Conservation (phyloP, 306 rosid species). For the Myrica gale region DNA sequence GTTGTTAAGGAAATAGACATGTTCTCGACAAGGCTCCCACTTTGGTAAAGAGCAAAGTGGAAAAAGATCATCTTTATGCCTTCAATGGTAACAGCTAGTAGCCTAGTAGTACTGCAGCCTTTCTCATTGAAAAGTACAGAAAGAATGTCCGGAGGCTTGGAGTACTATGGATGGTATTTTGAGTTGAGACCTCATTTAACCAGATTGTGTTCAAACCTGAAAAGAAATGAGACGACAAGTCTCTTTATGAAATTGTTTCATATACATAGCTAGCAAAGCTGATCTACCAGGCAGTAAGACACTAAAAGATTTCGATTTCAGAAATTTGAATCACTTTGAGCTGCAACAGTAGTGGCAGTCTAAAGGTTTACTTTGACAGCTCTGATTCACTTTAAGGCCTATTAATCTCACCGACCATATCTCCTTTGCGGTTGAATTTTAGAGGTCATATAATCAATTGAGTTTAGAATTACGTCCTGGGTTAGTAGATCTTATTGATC, state of each 20-base stretch:
- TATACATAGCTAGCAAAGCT: background rate
- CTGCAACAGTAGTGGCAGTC: constrained; percentile 35
- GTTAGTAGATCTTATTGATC: too few species aligned
- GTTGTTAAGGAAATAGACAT: too few species aligned
- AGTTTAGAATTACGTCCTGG: background rate
- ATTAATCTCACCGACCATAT: background rate
- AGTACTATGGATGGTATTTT: background rate
- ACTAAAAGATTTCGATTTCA: constrained; percentile 37
- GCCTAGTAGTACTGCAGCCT: too few species aligned
- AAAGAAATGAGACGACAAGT: background rate
- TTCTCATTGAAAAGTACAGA: too few species aligned
- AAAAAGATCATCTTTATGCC: too few species aligned
- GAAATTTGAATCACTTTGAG: constrained; percentile 30
- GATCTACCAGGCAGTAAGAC: constrained; percentile 46
- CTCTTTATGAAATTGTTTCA: background rate
- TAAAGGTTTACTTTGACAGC: constrained; percentile 13
- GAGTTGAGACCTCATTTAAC: background rate
- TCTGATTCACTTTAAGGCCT: background rate
- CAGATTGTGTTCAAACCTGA: constrained; percentile 26
- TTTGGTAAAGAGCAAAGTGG: too few species aligned
- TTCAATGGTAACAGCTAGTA: too few species aligned
- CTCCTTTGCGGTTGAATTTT: background rate
- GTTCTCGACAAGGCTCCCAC: too few species aligned
- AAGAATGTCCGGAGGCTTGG: too few species aligned
- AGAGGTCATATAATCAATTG: background rate